A percentile compares a stretch with the other conserved stretches of the same genome.
Evolutionary conservation across 2,329 filamentous ascomycete species (phyloP).

Genomic region (Ophiostoma sp.): DNA sequence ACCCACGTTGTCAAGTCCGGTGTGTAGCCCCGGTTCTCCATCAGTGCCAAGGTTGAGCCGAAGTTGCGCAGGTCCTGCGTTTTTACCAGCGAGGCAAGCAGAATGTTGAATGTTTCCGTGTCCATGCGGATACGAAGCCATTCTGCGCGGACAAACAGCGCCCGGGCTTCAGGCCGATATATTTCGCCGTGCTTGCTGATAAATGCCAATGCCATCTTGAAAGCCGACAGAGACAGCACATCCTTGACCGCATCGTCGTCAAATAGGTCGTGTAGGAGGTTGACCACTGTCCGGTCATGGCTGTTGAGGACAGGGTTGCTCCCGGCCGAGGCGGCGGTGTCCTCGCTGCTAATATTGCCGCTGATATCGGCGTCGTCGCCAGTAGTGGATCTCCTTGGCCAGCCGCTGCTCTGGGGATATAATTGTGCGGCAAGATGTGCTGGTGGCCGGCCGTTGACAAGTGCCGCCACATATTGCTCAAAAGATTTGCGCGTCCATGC

Average conservation of each 20-base stretch:
- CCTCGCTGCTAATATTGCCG: conserved; percentile 9
- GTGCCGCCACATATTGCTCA: conserved; percentile 44
- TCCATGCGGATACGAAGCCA: conserved; percentile 45
- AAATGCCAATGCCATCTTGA: conserved; percentile 49
- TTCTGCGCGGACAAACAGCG: conserved; percentile 43
- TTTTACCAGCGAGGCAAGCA: conserved; percentile 45
- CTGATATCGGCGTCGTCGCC: neutral
- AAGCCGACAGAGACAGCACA: conserved; percentile 42
- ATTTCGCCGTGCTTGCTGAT: conserved; percentile 37
- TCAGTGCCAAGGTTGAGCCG: conserved; percentile 42
- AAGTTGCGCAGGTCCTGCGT: conserved; percentile 48
- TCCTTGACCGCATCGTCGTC: conserved; percentile 38
- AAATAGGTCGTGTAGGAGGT: conserved; percentile 44
- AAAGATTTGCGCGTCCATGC: conserved; percentile 47
- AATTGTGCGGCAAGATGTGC: conserved; percentile 38
- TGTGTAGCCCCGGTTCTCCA: conserved; percentile 42
- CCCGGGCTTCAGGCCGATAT: conserved; percentile 34
- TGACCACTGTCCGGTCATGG: conserved; percentile 42
- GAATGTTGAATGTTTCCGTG: conserved; percentile 50
- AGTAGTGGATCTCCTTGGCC: neutral
- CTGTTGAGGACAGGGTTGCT: conserved; percentile 7
- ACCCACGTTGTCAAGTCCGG: conserved; percentile 52
- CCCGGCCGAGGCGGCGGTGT: conserved; percentile 8
- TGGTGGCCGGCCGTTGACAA: conserved; percentile 44
- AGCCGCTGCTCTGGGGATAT: conserved; percentile 36